Base-by-base conservation (phyloP, 2,329 filamentous ascomycete genomes). In the Fusarium incarnatum region DNA sequence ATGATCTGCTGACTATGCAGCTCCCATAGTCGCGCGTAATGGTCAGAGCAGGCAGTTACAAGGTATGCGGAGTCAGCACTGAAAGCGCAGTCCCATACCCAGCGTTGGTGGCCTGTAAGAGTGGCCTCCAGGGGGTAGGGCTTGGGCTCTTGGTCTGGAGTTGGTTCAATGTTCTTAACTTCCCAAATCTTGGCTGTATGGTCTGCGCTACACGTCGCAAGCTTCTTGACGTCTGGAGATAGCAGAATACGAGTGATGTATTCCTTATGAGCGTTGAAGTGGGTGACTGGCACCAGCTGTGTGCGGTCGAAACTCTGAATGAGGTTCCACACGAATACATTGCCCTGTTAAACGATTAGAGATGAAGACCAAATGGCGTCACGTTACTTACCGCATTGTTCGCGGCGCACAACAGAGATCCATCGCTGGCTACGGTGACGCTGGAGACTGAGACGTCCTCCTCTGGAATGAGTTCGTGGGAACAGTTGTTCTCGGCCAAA, bases 1-100 rank as follows among this genome's bases (percentile, higher is more conserved):
- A 98, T 98, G 71, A 98, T 94, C 75, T 91, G 91, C 80, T 97
- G 94, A 72, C 91, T 94, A 69, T 87, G 84, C 69, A 98, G 84
- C 83, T 98, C 94, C 94, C 94, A 98, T 60, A 98, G 83, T 20
- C 94, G 87, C 4, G 94, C 94, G 78, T 97, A 98, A 79, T 98
- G 94, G 78, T 98, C 94, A 44, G 92, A 95, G 78, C 94, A 97
- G 8, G 94, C 94, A 1, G 94, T 98, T 15, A 98, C 94, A 9
- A 98, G 85, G 77, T 98, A 98, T 1, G 94, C 94, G 34, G 91
- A 94, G 79, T 98, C 94, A 27, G 94, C 94, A 67, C 92, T 95
- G 81, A 98, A 98, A 1, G 94, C 94, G 76, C 94, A 98, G 79
- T 98, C 94, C 94, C 94, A 98, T 2, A 98, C 94, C 94, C 94